Evolutionary conservation across 2,329 filamentous ascomycete genomes (phyloP).

Genomic region (Cylindrodendrum hubeiense): DNA sequence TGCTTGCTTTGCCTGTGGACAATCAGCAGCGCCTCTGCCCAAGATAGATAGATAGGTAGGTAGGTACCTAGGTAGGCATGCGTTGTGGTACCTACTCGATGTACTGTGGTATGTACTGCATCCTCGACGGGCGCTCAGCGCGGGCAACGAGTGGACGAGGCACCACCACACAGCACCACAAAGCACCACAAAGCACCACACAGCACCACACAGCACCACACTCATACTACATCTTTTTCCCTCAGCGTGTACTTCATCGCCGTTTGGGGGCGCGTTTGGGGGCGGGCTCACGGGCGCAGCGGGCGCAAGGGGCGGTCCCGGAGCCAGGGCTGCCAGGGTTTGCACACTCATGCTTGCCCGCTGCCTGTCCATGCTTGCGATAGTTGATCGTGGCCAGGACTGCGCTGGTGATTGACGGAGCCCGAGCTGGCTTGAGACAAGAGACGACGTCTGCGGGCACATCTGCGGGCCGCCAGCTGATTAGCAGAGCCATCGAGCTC

Average conservation of each 20-base stretch:
- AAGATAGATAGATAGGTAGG: no score
- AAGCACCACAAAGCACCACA: no score
- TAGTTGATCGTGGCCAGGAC: slow-evolving; percentile 37
- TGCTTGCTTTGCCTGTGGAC: background rate
- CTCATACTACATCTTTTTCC: background rate
- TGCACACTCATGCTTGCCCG: slow-evolving; percentile 22
- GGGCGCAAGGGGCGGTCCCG: slow-evolving; percentile 38
- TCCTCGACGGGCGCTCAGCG: background rate
- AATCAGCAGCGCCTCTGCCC: no score
- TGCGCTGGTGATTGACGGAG: slow-evolving; percentile 37
- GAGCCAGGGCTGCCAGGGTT: slow-evolving; percentile 27
- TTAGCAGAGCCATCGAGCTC: slow-evolving; percentile 24
- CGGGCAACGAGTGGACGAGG: background rate
- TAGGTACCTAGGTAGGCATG: no score
- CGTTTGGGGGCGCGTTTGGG: slow-evolving; percentile 33
- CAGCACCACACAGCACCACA: no score
- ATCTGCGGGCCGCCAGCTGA: slow-evolving; percentile 32
- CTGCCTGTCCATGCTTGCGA: slow-evolving; percentile 7
- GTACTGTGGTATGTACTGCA: no score
- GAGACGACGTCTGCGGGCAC: slow-evolving; percentile 30
- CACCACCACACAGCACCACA: background rate
- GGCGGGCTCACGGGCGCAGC: slow-evolving; percentile 37
- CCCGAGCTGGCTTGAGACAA: slow-evolving; percentile 29
- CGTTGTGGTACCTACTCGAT: no score
- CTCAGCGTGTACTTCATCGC: background rate